Evolutionary conservation across 345 rosid genomes (phyloP), one percentile per base, ranked within the genome.

Genomic region (Excoecaria agallocha): DNA sequence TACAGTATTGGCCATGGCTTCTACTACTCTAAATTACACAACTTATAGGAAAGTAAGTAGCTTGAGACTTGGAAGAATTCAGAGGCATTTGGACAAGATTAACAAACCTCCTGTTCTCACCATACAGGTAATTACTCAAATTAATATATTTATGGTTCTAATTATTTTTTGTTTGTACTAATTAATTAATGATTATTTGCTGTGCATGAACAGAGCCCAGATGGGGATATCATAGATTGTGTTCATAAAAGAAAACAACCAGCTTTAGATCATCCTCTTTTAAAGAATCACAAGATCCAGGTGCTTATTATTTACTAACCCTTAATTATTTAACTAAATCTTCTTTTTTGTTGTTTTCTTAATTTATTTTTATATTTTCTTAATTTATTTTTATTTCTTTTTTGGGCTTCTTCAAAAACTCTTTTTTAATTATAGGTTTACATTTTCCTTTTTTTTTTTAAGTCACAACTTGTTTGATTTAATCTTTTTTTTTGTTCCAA

Each of bases 61-160:
- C 74, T 77, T 90, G 84, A 93, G 99, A 76, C 84, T 93, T 69
- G 82, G 78, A 52, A 89, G 99, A 67, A 80, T 80, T 63, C 77
- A 76, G 0, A 67, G 76, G 74, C 83, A 76, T 41, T 56, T 80
- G 71, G 74, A 68, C 24, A 76, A 62, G 77, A 68, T 80, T 55
- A 80, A 76, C 77, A 80, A 80, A 69, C 83, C 77, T 45, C 15
- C 80, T 37, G 74, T 76, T 24, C 54, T 76, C 52, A 67, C 74
- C 80, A 72, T 80, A 60, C 70, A 80, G 83, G 83, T 80, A 61
- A 5, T 2, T 30, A 30, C 30, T 30, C 30, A 30, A 30, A 30
- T 30, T 30, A 30, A 30, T 30, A 30, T 30, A 30, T 30, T 30
- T 30, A 30, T 30, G 30, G 1, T 30, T 30, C 30, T 30, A 30